Conservation (phyloP, 306 rosid species). For the Gleditsia sinensis region DNA sequence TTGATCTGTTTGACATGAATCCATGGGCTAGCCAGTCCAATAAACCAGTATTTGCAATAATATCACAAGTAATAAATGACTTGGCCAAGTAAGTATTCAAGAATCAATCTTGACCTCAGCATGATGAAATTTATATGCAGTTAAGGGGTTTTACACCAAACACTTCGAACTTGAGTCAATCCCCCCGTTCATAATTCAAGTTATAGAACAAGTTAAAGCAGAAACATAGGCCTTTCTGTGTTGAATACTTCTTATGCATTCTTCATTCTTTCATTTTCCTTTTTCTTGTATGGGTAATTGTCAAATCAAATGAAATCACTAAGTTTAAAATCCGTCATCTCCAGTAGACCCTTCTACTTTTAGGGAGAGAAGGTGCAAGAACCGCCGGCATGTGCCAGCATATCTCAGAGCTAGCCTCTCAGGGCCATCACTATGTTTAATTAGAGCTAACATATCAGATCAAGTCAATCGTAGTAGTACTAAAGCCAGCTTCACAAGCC, state of each 20-base stretch:
- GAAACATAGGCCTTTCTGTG: neutral
- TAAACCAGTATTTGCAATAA: neutral
- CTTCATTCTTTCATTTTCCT: neutral
- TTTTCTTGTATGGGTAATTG: neutral
- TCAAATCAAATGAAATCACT: slow-evolving; percentile 1
- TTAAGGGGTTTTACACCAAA: neutral
- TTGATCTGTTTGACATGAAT: slow-evolving; percentile 23
- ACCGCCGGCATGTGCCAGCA: neutral
- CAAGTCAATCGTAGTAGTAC: neutral
- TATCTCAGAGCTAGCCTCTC: neutral
- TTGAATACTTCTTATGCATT: neutral
- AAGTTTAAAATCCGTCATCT: neutral
- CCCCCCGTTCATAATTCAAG: neutral
- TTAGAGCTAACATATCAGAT: neutral
- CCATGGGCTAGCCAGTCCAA: neutral
- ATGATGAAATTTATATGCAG: neutral
- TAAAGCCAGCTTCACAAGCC: slow-evolving; percentile 10
- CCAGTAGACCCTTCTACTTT: neutral
- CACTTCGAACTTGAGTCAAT: neutral
- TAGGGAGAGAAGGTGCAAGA: neutral
- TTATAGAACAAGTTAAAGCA: slow-evolving; percentile 14
- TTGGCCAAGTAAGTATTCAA: neutral
- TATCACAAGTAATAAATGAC: neutral
- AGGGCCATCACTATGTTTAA: neutral
- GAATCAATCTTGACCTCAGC: neutral